phyloP scores from a whole-genome alignment of 2,329 filamentous ascomycete species.

The Pseudogymnoascus sp. region DNA sequence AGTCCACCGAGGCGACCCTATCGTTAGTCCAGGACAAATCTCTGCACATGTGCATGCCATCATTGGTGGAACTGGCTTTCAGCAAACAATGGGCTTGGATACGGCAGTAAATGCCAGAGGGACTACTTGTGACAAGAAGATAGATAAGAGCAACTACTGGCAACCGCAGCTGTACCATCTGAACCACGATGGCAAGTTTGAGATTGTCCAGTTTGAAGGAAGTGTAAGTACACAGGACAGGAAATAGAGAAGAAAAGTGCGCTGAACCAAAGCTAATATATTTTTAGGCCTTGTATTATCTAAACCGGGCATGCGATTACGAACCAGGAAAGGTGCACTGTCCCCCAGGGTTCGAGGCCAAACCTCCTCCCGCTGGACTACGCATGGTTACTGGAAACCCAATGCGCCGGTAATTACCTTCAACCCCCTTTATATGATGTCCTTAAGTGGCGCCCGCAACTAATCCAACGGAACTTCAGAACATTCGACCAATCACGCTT shows the following conservation, averaged over 20 bases:
- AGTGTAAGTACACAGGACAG: no score
- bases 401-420: constrained; percentile 10
- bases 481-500: not conserved
- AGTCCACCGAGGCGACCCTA: no score
- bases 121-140: constrained; percentile 17
- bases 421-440: not conserved
- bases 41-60: no score
- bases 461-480: not conserved
- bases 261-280: not conserved
- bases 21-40: no score
- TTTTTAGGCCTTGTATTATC: constrained; percentile 18
- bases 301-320: constrained; percentile 16
- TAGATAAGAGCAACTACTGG: constrained; percentile 21
- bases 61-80: no score
- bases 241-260: no score
- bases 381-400: constrained; percentile 20
- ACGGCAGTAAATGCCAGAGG: no score
- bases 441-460: not conserved
- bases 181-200: constrained; percentile 16
- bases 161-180: constrained; percentile 17
- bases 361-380: constrained; percentile 16
- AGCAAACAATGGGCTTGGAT: no score
- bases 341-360: constrained; percentile 6
- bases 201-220: no score
- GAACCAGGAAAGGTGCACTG: not conserved